These are phyloP conservation scores for Spinellus fusiger DNA, from an alignment of 192 early-diverging fungal genomes.

Conservation along the genomic window DNA sequence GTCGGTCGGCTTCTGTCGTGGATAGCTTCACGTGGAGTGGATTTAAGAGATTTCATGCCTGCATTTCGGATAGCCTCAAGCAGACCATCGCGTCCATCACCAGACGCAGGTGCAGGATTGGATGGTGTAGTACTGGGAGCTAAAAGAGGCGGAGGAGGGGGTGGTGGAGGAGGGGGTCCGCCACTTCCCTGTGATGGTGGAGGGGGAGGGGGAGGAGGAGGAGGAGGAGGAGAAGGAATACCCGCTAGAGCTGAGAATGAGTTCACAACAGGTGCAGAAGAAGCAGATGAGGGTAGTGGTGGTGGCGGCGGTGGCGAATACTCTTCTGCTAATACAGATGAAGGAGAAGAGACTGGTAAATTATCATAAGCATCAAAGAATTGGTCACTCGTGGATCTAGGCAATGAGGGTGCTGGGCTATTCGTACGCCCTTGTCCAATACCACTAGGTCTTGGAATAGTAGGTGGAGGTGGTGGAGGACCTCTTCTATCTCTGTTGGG, in stretches of 20 bases:
- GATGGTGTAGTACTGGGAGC: neutral
- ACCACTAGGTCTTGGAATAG: conserved; percentile 13
- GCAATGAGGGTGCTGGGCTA: conserved; percentile 5
- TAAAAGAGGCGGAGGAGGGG: conserved; percentile 7
- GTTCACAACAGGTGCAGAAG: conserved; percentile 21
- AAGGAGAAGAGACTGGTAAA: conserved; percentile 1
- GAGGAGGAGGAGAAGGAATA: conserved; percentile 29
- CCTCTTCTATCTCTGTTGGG: conserved; percentile 28
- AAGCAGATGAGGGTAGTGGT: conserved; percentile 12
- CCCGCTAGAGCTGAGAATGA: neutral
- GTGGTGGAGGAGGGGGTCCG: conserved; percentile 4
- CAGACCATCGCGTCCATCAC: conserved; percentile 29
- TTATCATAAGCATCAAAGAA: neutral
- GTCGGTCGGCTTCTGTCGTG: conserved; percentile 5
- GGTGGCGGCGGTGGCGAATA: conserved; percentile 22
- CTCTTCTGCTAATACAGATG: no score
- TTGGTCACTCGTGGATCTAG: neutral
- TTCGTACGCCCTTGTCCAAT: neutral
- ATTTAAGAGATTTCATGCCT: conserved; percentile 32
- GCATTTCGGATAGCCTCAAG: conserved; percentile 43
- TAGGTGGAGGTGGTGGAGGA: conserved; percentile 37
- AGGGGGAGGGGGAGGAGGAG: conserved; percentile 27
- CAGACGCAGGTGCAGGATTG: neutral
- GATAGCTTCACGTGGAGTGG: conserved; percentile 4
- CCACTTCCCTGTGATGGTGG: conserved; percentile 1